Conservation (phyloP, 164 flowering plant genomes). For the Cinnamomum micranthum region DNA sequence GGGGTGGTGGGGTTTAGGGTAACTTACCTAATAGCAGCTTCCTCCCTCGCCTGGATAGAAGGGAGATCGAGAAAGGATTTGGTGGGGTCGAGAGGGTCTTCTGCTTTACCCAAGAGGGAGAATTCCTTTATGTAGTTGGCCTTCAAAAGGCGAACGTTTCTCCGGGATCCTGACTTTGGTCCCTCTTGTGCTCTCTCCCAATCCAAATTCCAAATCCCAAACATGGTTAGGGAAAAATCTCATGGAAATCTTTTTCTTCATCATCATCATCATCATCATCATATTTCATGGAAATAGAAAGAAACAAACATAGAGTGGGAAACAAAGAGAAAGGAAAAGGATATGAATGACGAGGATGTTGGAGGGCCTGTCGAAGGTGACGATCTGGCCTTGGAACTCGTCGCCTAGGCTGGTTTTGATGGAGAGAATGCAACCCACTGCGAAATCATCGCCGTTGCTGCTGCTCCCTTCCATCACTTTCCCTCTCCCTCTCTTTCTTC, state of each 20-base stretch:
- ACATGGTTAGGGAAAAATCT: conserved; percentile 30
- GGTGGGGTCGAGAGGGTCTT: conserved; percentile 73
- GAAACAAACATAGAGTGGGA: not conserved
- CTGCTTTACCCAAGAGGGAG: conserved; percentile 53
- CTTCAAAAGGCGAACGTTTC: conserved; percentile 67
- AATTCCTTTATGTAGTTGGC: conserved; percentile 79
- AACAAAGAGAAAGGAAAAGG: conserved; percentile 34
- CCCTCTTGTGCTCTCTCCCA: conserved; percentile 62
- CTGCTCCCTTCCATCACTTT: not conserved
- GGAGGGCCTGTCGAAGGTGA: conserved; percentile 75
- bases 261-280: not conserved
- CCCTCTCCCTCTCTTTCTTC: not conserved
- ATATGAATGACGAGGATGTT: conserved; percentile 91
- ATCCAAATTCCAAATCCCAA: conserved; percentile 1
- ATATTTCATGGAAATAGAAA: not conserved
- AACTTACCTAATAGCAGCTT: conserved; percentile 66
- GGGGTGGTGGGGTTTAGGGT: not conserved
- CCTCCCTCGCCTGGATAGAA: conserved; percentile 66
- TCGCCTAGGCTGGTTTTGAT: conserved; percentile 82
- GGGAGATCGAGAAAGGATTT: conserved; percentile 68
- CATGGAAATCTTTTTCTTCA: not conserved
- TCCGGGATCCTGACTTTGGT: conserved; percentile 40
- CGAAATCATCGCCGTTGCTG: conserved; percentile 47
- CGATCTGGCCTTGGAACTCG: conserved; percentile 69
- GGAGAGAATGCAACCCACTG: conserved; percentile 66